These are phyloP conservation scores for Austroboletus eburneus DNA, from an alignment of 768 basidiomycete genomes.

Conservation along the genomic window DNA sequence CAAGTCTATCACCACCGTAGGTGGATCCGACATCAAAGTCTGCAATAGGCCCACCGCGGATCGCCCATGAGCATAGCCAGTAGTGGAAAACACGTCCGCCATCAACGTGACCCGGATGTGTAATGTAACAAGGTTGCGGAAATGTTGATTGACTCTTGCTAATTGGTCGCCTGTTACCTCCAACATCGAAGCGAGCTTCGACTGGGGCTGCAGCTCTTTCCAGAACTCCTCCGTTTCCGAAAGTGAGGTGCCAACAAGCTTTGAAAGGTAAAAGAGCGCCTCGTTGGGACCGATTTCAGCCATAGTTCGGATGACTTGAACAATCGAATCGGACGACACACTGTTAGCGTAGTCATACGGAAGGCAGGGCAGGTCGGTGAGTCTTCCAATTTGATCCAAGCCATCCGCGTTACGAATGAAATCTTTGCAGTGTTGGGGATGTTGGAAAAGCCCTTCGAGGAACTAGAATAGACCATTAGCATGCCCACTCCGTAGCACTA, in stretches of 20 bases:
- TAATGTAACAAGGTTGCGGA: conserved; percentile 69
- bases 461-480: conserved; percentile 47
- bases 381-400: conserved; percentile 65
- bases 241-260: conserved; percentile 66
- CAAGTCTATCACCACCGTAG: conserved; percentile 63
- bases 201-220: conserved; percentile 47
- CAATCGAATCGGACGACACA: conserved; percentile 80
- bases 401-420: conserved; percentile 76
- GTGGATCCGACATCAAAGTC: conserved; percentile 61
- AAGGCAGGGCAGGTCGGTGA: conserved; percentile 80
- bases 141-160: conserved; percentile 52
- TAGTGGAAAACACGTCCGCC: conserved; percentile 82
- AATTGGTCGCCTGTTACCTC: conserved; percentile 48
- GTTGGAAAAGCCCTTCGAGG: conserved; percentile 92
- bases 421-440: conserved; percentile 83
- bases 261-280: conserved; percentile 65
- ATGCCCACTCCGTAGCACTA: not conserved
- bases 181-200: conserved; percentile 63
- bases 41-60: conserved; percentile 71
- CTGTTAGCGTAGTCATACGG: conserved; percentile 88
- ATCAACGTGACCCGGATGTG: conserved; percentile 79
- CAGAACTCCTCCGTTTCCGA: conserved; percentile 70
- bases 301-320: conserved; percentile 85
- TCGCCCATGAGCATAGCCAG: conserved; percentile 78
- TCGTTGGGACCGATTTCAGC: conserved; percentile 80